Percentiles rank a stretch among this genome's conserved stretches.
Evolutionary conservation across 1,284 basidiomycete species (phyloP).

Genomic region (Cutaneotrichosporon dermatis): DNA sequence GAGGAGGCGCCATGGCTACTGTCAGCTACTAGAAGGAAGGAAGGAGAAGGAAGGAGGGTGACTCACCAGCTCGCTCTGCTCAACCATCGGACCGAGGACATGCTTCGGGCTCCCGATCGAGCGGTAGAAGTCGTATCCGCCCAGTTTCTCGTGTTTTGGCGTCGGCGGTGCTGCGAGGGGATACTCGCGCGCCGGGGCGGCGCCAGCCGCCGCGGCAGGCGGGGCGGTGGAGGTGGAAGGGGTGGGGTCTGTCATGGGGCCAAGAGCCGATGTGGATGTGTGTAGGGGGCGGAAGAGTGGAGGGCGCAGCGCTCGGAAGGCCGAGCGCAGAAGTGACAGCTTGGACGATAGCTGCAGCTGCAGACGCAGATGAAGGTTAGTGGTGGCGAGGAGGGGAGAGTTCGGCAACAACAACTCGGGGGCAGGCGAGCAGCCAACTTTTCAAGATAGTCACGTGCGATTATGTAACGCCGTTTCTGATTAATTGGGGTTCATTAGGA

Average conservation of each 20-base stretch:
- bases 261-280: background rate
- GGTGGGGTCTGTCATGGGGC: background rate
- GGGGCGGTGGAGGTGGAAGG: too few species aligned
- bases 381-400: background rate
- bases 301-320: conserved; percentile 2
- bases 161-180: background rate
- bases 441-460: conserved; percentile 1
- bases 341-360: background rate
- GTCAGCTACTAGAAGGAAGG: background rate
- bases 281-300: background rate
- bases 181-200: background rate
- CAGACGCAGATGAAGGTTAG: background rate
- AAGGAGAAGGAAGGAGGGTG: background rate
- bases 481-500: too few species aligned
- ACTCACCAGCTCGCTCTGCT: conserved; percentile 88
- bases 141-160: conserved; percentile 54
- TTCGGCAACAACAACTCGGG: background rate
- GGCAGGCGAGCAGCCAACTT: background rate
- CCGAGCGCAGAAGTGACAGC: conserved; percentile 12
- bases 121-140: conserved; percentile 78
- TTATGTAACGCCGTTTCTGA: background rate
- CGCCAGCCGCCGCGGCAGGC: too few species aligned
- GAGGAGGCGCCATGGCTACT: conserved; percentile 85
- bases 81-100: conserved; percentile 96
- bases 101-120: conserved; percentile 76